Conservation (phyloP, 441 rosid species). For the Populus hybrid region DNA sequence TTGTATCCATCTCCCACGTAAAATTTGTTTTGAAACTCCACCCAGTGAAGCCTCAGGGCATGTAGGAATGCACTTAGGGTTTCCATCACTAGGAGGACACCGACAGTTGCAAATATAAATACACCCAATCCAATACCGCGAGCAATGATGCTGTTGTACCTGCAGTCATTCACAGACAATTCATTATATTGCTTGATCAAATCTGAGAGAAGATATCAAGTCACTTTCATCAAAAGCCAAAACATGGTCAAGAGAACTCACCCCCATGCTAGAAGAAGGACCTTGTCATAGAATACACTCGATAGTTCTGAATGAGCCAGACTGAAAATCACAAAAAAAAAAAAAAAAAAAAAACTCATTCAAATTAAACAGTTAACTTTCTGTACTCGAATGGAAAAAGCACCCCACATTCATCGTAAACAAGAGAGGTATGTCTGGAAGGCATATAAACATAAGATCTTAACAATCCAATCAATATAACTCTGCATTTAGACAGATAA, state of each 20-base stretch:
- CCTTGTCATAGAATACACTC: conserved; percentile 90
- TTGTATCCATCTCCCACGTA: conserved; percentile 92
- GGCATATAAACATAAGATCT: background rate
- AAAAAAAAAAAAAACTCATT: background rate
- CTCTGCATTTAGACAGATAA: background rate
- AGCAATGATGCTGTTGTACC: conserved; percentile 67
- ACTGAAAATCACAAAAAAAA: conserved; percentile 36
- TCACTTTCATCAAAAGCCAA: background rate
- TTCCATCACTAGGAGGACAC: conserved; percentile 93
- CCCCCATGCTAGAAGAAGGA: conserved; percentile 85
- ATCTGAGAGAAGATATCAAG: background rate
- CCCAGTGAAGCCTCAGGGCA: conserved; percentile 95
- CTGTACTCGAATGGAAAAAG: background rate
- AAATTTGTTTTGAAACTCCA: conserved; percentile 91
- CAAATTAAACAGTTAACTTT: background rate
- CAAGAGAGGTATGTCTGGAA: background rate
- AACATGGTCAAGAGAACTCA: conserved; percentile 28
- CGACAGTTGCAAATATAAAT: conserved; percentile 81
- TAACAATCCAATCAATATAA: background rate
- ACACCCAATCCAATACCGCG: conserved; percentile 57
- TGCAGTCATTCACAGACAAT: conserved; percentile 21
- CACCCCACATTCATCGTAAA: background rate
- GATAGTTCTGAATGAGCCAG: conserved; percentile 95
- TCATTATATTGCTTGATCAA: background rate
- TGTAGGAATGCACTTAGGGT: conserved; percentile 96